phyloP scores from a whole-genome alignment of 805 yeast genomes.

The Suhomyces sp. region DNA sequence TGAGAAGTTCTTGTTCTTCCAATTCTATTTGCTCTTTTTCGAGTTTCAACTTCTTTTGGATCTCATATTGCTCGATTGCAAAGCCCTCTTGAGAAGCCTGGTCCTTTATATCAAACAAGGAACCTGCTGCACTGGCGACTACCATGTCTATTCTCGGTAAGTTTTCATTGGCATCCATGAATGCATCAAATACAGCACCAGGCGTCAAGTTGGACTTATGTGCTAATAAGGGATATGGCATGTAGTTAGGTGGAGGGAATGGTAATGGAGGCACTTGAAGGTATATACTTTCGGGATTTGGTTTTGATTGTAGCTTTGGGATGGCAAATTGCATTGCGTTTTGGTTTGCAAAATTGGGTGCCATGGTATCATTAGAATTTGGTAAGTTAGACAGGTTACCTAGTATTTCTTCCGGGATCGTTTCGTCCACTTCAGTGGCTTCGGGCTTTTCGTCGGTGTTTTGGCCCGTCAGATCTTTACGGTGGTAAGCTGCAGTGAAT shows the following conservation, averaged over 20 bases:
- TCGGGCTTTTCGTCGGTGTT: constrained; percentile 1
- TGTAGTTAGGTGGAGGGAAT: constrained; percentile 44
- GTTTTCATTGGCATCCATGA: constrained; percentile 35
- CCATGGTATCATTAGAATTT: too few relatives aligned
- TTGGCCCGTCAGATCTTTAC: too few relatives aligned
- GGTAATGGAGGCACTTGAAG: constrained; percentile 40
- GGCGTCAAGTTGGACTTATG: constrained; percentile 37
- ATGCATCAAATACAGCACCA: constrained; percentile 33
- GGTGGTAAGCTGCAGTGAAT: too few relatives aligned
- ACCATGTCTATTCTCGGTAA: constrained; percentile 46
- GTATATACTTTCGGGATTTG: constrained; percentile 4
- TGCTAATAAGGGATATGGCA: constrained; percentile 44
- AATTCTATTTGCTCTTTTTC: constrained; percentile 7
- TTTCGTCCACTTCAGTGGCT: constrained; percentile 1
- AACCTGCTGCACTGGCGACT: constrained; percentile 47
- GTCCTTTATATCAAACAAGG: constrained; percentile 34
- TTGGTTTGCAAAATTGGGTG: too few relatives aligned
- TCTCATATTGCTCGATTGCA: constrained; percentile 19
- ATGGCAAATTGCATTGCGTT: too few relatives aligned
- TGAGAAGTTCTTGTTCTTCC: constrained; percentile 1
- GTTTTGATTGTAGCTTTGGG: too few relatives aligned
- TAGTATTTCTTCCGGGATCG: background rate
- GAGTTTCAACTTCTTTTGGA: constrained; percentile 3
- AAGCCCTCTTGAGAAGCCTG: constrained; percentile 38
- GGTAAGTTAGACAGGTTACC: too few relatives aligned